Base-by-base conservation (phyloP, 2,329 filamentous ascomycete species). In the Verticillium nonalfalfae region DNA sequence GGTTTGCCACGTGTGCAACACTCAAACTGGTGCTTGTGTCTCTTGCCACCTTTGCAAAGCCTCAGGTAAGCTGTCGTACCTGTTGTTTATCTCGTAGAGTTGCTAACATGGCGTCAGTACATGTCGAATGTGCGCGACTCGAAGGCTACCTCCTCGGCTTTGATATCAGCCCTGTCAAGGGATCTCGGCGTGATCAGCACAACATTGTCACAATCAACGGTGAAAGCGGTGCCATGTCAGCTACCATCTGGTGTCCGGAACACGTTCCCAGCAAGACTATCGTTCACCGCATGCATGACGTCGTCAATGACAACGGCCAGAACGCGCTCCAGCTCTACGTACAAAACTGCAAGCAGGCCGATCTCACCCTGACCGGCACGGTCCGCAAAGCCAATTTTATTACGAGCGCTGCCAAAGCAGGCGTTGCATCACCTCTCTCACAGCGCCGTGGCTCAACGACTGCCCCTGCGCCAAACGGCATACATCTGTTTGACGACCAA, bases 321-420 rank as follows among this genome's bases (percentile, higher is more conserved):
- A 96, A 88, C 68, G 92, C 91, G 10, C 78, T 99, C 58, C 93
- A 97, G 73, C 81, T 96, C 33, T 99, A 90, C 72, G 91, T 90
- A 55, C 89, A 89, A 67, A 93, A 89, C 62, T 97, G 92, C 79
- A 99, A 99, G 75, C 94, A 98, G 75, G 94, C 95, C 9, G 95
- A 99, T 72, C 83, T 94, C 50, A 86, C 90, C 2, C 78, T 97
- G 68, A 97, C 93, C 2, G 95, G 95, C 34, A 97, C 94, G 18
- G 91, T 95, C 26, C 89, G 95, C 60, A 97, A 97, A 75, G 94
- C 95, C 26, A 95, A 91, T 62, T 83, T 95, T 52, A 84, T 89
- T 70, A 86, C 85, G 61, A 82, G 85, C 58, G 85, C 85, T 34
- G 83, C 84, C 13, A 91, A 88, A 71, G 74, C 76, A 2, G 69